Evolutionary conservation across 345 rosid genomes (phyloP).

Genomic region (Bruguiera parviflora): DNA sequence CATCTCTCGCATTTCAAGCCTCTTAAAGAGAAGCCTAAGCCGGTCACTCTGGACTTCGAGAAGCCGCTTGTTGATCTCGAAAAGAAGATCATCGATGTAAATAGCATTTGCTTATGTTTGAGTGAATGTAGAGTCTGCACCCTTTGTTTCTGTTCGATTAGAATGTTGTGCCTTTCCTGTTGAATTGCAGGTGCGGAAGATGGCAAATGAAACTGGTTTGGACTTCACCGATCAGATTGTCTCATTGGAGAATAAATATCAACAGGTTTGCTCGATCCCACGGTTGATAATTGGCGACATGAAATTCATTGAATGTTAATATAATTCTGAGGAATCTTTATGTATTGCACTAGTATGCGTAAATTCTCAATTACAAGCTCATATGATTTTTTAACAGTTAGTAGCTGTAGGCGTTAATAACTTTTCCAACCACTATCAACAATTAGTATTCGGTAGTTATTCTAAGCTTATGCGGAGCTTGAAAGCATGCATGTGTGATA

Average conservation of each 20-base stretch:
- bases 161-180: slow-evolving; percentile 16
- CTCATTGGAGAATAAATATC: slow-evolving; percentile 71
- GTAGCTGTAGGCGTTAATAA: too few species aligned
- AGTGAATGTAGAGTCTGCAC: neutral
- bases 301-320: too few species aligned
- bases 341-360: too few species aligned
- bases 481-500: neutral
- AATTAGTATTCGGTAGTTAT: too few species aligned
- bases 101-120: neutral
- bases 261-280: slow-evolving; percentile 47
- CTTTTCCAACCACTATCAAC: too few species aligned
- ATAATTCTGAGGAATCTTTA: too few species aligned
- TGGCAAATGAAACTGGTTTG: slow-evolving; percentile 89
- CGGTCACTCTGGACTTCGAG: slow-evolving; percentile 83
- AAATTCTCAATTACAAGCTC: too few species aligned
- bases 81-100: slow-evolving; percentile 85
- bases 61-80: slow-evolving; percentile 74
- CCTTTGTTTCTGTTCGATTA: neutral
- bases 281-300: neutral
- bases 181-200: slow-evolving; percentile 74
- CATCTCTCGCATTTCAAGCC: slow-evolving; percentile 88
- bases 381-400: too few species aligned
- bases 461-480: too few species aligned
- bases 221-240: slow-evolving; percentile 86
- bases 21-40: slow-evolving; percentile 61